Evolutionary conservation across 768 basidiomycete species (phyloP).

Genomic region (Leccinum imitatum): DNA sequence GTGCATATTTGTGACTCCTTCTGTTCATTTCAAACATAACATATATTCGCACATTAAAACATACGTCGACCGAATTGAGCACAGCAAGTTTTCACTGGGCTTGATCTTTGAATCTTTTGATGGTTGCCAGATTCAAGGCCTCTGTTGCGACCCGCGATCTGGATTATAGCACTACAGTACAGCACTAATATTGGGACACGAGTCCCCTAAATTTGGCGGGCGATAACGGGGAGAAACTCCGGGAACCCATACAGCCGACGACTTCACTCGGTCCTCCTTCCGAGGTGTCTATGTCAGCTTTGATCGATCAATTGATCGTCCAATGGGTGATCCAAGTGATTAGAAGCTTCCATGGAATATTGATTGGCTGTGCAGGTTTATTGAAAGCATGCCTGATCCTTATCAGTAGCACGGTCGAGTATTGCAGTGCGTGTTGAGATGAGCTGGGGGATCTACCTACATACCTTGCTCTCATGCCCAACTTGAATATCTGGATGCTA

Average conservation of each 20-base stretch:
- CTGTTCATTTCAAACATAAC: no score
- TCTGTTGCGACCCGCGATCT: not conserved
- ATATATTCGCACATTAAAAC: no score
- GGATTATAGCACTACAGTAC: not conserved
- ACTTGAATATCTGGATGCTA: no score
- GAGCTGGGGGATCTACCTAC: not conserved
- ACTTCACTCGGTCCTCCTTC: not conserved
- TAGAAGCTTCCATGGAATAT: not conserved
- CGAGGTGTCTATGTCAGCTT: not conserved
- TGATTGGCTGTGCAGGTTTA: not conserved
- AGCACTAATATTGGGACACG: not conserved
- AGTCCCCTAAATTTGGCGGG: not conserved
- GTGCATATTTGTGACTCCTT: no score
- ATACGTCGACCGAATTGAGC: no score
- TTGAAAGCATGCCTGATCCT: not conserved
- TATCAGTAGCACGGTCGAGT: conserved; percentile 16
- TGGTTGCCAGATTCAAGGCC: not conserved
- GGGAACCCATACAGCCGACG: not conserved
- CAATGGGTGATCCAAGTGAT: not conserved
- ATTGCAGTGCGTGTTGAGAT: not conserved
- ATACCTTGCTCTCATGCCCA: conserved; percentile 9
- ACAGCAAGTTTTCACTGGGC: no score
- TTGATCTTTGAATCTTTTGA: not conserved
- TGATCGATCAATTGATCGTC: not conserved
- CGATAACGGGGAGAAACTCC: not conserved